phyloP scores from a whole-genome alignment of 129 eudicot species.

The Chrysanthemum makinoi region DNA sequence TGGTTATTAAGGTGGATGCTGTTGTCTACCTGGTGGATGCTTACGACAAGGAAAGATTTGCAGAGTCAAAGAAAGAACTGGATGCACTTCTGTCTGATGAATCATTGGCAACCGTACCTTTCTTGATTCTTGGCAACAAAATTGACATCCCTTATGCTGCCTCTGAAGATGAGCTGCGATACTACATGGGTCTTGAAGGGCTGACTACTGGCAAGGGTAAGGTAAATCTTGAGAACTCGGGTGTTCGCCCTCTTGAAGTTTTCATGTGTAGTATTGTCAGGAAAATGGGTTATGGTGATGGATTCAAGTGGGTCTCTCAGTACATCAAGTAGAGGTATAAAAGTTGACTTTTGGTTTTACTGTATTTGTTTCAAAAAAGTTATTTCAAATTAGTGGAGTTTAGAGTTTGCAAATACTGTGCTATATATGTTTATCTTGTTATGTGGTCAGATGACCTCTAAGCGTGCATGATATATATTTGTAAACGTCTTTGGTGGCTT shows the following conservation, averaged over 20 bases:
- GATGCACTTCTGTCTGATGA: conserved; percentile 96
- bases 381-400: not conserved
- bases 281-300: conserved; percentile 95
- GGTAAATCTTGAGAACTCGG: conserved; percentile 61
- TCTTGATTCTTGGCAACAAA: conserved; percentile 78
- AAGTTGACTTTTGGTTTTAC: no score
- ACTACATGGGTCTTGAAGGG: conserved; percentile 60
- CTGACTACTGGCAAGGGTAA: conserved; percentile 87
- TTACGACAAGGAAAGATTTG: conserved; percentile 78
- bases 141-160: conserved; percentile 93
- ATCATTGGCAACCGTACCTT: conserved; percentile 75
- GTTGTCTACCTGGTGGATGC: conserved; percentile 91
- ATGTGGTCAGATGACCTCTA: not conserved
- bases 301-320: conserved; percentile 93
- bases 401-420: conserved; percentile 10
- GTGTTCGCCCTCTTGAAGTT: conserved; percentile 84
- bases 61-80: conserved; percentile 84
- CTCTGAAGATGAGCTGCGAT: conserved; percentile 78
- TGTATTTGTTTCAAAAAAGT: not conserved
- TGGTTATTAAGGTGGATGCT: conserved; percentile 73
- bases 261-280: conserved; percentile 98
- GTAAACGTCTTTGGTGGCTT: not conserved
- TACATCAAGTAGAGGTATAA: conserved; percentile 52
- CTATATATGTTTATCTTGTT: conserved; percentile 1
- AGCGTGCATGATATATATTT: not conserved